Conservation (phyloP, 2,329 filamentous ascomycete species). For the Acephala macrosclerotiorum region DNA sequence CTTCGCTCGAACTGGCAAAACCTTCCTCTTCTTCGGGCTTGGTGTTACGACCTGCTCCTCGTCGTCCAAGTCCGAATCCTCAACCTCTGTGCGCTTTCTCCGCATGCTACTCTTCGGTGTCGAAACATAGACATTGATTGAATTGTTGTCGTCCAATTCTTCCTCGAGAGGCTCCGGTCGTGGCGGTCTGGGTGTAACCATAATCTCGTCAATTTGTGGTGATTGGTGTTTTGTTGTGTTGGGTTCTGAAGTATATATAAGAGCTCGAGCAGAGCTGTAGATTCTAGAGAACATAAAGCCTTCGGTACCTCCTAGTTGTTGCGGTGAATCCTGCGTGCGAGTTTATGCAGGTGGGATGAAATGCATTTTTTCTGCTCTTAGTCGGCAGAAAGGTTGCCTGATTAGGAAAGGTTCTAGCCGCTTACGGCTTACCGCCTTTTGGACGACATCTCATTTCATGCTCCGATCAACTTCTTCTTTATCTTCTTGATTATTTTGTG, state of each 20-base stretch:
- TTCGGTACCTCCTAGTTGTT: not conserved
- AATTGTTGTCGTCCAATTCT: slow-evolving; percentile 25
- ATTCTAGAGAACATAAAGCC: slow-evolving; percentile 40
- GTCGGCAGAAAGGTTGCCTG: not conserved
- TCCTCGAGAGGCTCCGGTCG: slow-evolving; percentile 16
- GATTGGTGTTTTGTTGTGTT: not conserved
- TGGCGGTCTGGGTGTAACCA: slow-evolving; percentile 36
- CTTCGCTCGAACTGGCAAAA: slow-evolving; percentile 34
- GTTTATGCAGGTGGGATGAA: not conserved
- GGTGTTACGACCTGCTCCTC: slow-evolving; percentile 23
- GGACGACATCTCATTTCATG: not conserved
- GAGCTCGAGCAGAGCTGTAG: slow-evolving; percentile 35
- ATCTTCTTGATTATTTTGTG: not conserved
- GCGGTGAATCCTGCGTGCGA: not conserved
- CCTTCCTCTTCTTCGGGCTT: slow-evolving; percentile 37
- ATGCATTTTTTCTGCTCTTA: not conserved
- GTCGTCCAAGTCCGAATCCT: slow-evolving; percentile 19
- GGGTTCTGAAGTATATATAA: not conserved
- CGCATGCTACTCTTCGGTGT: slow-evolving; percentile 5
- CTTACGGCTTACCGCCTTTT: not conserved
- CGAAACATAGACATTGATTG: slow-evolving; percentile 25
- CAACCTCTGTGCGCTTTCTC: slow-evolving; percentile 21
- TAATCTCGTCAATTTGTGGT: slow-evolving; percentile 11
- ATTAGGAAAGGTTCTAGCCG: not conserved
- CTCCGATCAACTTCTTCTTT: not conserved